Base-by-base conservation (phyloP, 371 early-diverging fungal species). In the Gilbertella persicaria region DNA sequence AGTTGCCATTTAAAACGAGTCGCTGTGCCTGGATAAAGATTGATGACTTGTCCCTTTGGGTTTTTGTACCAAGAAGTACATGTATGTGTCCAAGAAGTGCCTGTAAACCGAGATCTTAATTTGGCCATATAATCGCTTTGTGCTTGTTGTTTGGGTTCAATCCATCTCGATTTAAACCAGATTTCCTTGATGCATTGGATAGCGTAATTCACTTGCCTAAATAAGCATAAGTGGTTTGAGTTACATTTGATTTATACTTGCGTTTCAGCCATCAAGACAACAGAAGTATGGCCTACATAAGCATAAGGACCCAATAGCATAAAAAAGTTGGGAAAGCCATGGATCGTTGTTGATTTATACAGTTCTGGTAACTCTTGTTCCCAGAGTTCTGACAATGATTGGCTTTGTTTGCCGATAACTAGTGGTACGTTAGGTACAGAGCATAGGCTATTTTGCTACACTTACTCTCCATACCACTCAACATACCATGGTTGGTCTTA, bases 41-140 rank as follows among this genome's bases (percentile, higher is more conserved):
- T 36, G 24, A 44, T 45, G 6, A 55, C 33, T 33, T 46, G 24
- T 13, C 74, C 76, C 16, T 58, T 53, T 2, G 60, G 53, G 29
- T 73, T 67, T 47, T 67, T 60, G 53, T 78, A 80, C 76, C 75
- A 80, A 20, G 66, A 67, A 10, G 41, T 41, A 38, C 73, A 71
- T 9, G 62, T 57, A 1, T 47, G 28, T 0, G 55, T 38, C 75
- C 78, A 80, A 23, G 67, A 67, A 39, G 62, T 75, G 14, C 50
- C 53, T 50, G 64, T 39, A 51, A 78, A 67, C 10, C 49, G 62
- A 5, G 41, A 29, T 19, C 67, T 58, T 1, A 72, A n/a, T 19
- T 65, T 58, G 1, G 45, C 36, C 33, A 53, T 53, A 42, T 59
- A 62, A 6, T 55, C 51, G 2, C 52, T 33, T 51, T 60, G 51